Evolutionary conservation across 257 asterid genomes (phyloP).

Genomic region (Perilla frutescens): DNA sequence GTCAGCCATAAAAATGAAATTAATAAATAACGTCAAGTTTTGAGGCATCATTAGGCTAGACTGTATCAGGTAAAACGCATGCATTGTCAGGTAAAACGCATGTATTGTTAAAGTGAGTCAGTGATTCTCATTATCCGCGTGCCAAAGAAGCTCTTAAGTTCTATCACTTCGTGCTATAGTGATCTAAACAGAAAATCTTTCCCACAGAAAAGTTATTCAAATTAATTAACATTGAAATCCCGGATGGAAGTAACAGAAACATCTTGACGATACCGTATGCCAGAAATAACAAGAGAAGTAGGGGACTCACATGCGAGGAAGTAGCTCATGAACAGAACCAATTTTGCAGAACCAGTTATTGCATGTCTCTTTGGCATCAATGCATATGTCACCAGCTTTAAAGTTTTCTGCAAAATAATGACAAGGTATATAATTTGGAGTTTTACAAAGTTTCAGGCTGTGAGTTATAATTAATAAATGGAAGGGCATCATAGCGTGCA

Average conservation of each 20-base stretch:
- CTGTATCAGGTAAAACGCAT: background rate
- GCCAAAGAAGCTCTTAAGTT: conserved; percentile 1
- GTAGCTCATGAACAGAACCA: conserved; percentile 73
- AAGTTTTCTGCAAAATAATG: conserved; percentile 63
- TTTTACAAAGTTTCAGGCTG: conserved; percentile 30
- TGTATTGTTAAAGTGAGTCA: background rate
- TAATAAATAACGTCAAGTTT: background rate
- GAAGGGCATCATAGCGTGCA: conserved; percentile 12
- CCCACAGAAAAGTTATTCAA: background rate
- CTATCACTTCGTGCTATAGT: conserved; percentile 24
- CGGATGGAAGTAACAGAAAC: conserved; percentile 26
- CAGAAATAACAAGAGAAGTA: conserved; percentile 28
- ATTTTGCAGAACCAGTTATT: conserved; percentile 89
- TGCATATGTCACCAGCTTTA: conserved; percentile 52
- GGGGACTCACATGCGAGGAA: conserved; percentile 88
- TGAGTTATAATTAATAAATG: conserved; percentile 27
- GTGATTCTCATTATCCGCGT: conserved; percentile 1
- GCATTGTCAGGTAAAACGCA: background rate
- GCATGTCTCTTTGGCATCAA: conserved; percentile 93
- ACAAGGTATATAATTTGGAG: conserved; percentile 20
- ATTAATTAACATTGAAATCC: conserved; percentile 18
- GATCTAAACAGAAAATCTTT: conserved; percentile 23
- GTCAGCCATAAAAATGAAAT: background rate
- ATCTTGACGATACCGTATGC: conserved; percentile 28
- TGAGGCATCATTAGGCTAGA: conserved; percentile 8